A percentile compares a stretch with the other conserved stretches of the same genome.
Conservation (phyloP, 2,329 filamentous ascomycete genomes). For the Emmonsiellopsis sp. region DNA sequence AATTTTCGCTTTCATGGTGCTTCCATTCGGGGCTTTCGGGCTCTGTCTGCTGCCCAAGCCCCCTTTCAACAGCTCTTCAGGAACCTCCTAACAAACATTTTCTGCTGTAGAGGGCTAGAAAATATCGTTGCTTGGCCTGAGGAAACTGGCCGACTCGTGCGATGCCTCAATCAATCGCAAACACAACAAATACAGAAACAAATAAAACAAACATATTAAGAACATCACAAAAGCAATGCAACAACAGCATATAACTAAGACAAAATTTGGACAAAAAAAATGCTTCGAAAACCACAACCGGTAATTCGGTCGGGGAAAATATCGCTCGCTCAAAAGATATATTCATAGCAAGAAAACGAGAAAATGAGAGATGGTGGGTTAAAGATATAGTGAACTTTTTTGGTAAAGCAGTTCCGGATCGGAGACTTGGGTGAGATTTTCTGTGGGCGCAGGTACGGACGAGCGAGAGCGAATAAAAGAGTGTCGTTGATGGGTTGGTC, state of each 20-base stretch:
- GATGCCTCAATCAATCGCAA: not conserved
- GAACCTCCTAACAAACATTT: too few relatives aligned
- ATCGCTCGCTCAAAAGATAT: conserved; percentile 3
- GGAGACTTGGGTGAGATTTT: not conserved
- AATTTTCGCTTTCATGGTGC: too few relatives aligned
- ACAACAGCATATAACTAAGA: not conserved
- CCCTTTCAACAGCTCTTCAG: too few relatives aligned
- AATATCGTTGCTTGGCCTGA: too few relatives aligned
- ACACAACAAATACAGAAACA: not conserved
- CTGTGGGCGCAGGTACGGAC: not conserved
- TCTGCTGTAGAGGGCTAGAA: too few relatives aligned
- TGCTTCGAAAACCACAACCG: not conserved
- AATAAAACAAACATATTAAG: not conserved
- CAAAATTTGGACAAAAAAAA: not conserved
- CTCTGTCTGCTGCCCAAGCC: too few relatives aligned
- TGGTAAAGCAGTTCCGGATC: not conserved
- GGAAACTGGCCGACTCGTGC: too few relatives aligned
- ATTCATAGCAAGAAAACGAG: not conserved
- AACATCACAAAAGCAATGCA: not conserved
- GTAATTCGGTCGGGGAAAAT: not conserved
- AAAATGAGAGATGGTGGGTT: not conserved
- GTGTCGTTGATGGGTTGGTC: not conserved
- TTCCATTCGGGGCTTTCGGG: too few relatives aligned
- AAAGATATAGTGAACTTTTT: not conserved
- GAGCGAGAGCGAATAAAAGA: not conserved